Base-by-base conservation (phyloP, 495 filamentous ascomycete species). In the Talaromyces stipitatus region DNA sequence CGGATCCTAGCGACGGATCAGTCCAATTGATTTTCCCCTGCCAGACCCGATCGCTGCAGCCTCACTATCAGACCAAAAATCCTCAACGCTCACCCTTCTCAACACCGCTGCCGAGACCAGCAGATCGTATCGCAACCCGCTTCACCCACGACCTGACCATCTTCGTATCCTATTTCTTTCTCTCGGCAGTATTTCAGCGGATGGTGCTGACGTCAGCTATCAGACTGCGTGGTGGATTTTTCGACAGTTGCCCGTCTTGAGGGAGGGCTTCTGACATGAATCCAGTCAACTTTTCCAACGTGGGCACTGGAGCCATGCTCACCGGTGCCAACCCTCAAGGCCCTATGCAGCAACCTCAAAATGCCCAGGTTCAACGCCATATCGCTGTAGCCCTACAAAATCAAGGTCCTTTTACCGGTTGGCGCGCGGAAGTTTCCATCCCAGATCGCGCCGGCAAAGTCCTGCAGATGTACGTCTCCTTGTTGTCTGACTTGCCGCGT, bases 181-280 rank as follows among this genome's bases (percentile, higher is more conserved):
- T 16, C 9, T 41, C 36, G 36, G 18, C 36, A 7, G 18, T 3
- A 41, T 41, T 8, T 6, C 62, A 56, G 72, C 73, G 73, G 72
- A 77, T 77, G 45, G 20, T 48, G 74, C 72, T 75, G 72, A 71
- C 60, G 58, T 56, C 59, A 59, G 67, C 55, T 22, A 55, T 59
- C 50, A 51, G 50, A 60, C 64, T 65, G 60, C 67, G 68, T 71
- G 72, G 72, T 71, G 48, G 24, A 30, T 68, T 71, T 59, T 56
- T 70, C 62, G 58, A 66, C 65, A 64, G 67, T 57, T 67, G 72
- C 73, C 71, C 74, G 66, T 69, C 71, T 60, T 71, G 66, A 36
- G 24, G 48, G 68, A 48, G 74, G 72, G 72, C 69, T 69, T 65
- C 69, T 63, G 69, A 67, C 67, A 78, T 80, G 77, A 80, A 80